Evolutionary conservation across 768 basidiomycete species (phyloP), one percentile per base, ranked within the genome.

Genomic region (Amanita jacksonii): DNA sequence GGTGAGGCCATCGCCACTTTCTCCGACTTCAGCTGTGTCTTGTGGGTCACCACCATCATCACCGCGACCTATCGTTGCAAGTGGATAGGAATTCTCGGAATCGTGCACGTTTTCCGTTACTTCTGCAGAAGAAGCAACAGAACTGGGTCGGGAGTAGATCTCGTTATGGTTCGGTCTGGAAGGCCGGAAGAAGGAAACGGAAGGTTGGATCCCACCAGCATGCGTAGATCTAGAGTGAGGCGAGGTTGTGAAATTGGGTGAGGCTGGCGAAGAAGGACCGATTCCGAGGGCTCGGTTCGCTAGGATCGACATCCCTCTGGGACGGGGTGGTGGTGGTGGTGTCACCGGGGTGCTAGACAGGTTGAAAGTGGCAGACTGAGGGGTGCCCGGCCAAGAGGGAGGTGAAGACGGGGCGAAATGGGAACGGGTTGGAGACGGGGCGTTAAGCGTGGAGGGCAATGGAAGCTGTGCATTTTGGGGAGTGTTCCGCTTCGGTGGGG

Each of bases 171-270:
- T 59, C 0, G 83, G 85, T 39, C 78, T 70, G 4, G 78, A 73
- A 3, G 85, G 83, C 16, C 70, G 76, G 55, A 88, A 88, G 65
- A 89, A 88, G 5, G 82, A 80, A 4, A 84, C 76, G 8, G 85
- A 79, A 12, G 88, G 85, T 44, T 80, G 77, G 15, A 88, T 82
- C 24, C 84, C 85, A 34, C 77, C 75, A 9, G 79, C 79, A 58
- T 86, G 81, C 0, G 81, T 80, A 1, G 73, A 57, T 43, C 63
- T 62, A 37, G 48, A 33, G 38, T 65, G 57, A 8, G 48, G 49
- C 37, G 58, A 50, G 25, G 41, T 47, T 5, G 54, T 49, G 31
- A 43, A 51, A 46, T 48, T 51, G 6, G 56, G 56, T 20, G 50
- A 50, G 27, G 55, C 41, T 33, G 45, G 37, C 33, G 36, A 47